A percentile compares a stretch with the other conserved stretches of the same genome.
These are phyloP conservation scores for Podila verticillata DNA, from an alignment of 192 early-diverging fungal species.

Conservation along the genomic window DNA sequence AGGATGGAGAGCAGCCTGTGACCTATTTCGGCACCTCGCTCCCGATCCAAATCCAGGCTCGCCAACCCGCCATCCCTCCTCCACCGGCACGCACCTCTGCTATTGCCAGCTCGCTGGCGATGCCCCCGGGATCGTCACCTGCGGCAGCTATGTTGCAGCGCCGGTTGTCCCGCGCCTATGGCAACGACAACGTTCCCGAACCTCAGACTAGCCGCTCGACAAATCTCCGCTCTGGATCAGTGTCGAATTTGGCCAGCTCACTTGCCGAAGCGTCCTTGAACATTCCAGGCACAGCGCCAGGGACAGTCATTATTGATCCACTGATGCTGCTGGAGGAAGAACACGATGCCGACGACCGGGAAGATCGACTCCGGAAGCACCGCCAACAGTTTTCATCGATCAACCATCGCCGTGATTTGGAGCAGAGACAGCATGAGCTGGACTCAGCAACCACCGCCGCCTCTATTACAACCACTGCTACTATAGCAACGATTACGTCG, in stretches of 20 bases:
- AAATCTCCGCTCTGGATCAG: not conserved
- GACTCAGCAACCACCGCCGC: not conserved
- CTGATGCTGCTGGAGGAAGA: slow-evolving; percentile 50
- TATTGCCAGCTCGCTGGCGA: slow-evolving; percentile 26
- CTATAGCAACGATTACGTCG: too few species aligned
- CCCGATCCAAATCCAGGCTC: slow-evolving; percentile 37
- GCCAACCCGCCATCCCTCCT: slow-evolving; percentile 4
- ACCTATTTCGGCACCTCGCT: slow-evolving; percentile 34
- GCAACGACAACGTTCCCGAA: slow-evolving; percentile 8
- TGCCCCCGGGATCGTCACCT: slow-evolving; percentile 45
- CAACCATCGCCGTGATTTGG: slow-evolving; percentile 35
- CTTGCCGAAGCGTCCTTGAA: slow-evolving; percentile 10
- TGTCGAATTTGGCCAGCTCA: slow-evolving; percentile 12
- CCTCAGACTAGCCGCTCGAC: not conserved
- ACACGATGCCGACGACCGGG: slow-evolving; percentile 32
- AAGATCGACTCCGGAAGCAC: slow-evolving; percentile 25
- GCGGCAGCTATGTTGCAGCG: slow-evolving; percentile 49
- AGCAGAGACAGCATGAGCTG: slow-evolving; percentile 14
- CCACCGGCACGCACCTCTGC: slow-evolving; percentile 26
- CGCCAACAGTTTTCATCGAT: slow-evolving; percentile 35
- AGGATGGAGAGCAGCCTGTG: not conserved
- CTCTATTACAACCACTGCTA: not conserved
- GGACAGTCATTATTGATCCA: slow-evolving; percentile 32
- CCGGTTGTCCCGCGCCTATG: slow-evolving; percentile 40
- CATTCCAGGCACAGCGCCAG: slow-evolving; percentile 3